A percentile compares a stretch with the other conserved stretches of the same genome.
Conservation (phyloP, 257 asterid species). For the Apocynum venetum region DNA sequence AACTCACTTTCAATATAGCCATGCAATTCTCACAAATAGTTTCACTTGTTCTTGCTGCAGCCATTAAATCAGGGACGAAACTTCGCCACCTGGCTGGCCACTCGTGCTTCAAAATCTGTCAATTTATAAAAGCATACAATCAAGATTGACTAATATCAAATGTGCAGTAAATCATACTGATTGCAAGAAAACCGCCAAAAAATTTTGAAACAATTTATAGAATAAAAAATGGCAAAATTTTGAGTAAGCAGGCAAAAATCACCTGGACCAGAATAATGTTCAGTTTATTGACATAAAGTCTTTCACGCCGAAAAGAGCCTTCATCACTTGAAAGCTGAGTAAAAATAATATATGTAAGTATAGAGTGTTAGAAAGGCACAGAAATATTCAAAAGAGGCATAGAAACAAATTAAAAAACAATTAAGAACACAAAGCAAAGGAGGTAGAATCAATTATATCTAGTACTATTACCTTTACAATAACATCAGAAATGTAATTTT, state of each 20-base stretch:
- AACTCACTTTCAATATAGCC: slow-evolving; percentile 80
- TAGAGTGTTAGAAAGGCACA: neutral
- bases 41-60: slow-evolving; percentile 96
- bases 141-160: slow-evolving; percentile 6
- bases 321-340: slow-evolving; percentile 90
- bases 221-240: neutral
- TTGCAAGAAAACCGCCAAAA: neutral
- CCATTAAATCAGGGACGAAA: slow-evolving; percentile 92
- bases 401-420: neutral
- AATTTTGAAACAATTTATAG: neutral
- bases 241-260: slow-evolving; percentile 14
- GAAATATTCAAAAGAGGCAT: neutral
- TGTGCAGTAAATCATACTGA: neutral
- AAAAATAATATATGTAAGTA: neutral
- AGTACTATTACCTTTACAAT: slow-evolving; percentile 69
- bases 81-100: slow-evolving; percentile 97
- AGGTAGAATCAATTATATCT: neutral
- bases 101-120: slow-evolving; percentile 95
- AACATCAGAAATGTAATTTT: slow-evolving; percentile 94
- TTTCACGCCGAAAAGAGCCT: slow-evolving; percentile 81
- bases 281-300: slow-evolving; percentile 79
- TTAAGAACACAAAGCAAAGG: neutral
- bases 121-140: slow-evolving; percentile 3
- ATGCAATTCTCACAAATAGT: slow-evolving; percentile 98
- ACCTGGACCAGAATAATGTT: slow-evolving; percentile 97